A percentile compares a stretch with the other conserved stretches of the same genome.
These are phyloP conservation scores for Zoysia japonica DNA, from an alignment of 176 grass and related monocot species.

Conservation along the genomic window DNA sequence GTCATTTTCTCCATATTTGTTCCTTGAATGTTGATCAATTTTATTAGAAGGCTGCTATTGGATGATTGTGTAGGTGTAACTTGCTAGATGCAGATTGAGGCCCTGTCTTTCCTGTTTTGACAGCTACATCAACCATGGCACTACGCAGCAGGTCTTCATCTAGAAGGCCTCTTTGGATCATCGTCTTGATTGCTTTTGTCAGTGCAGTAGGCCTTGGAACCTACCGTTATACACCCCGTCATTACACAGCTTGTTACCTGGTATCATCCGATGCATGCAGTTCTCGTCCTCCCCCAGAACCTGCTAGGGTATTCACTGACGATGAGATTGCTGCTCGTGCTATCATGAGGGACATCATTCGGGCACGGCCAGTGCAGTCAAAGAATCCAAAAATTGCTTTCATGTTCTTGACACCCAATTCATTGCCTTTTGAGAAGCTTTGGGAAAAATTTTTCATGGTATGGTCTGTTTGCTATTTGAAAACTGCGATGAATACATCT, in stretches of 20 bases:
- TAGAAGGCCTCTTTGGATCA: conserved; percentile 77
- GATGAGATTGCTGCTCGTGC: conserved; percentile 72
- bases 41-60: conserved; percentile 32
- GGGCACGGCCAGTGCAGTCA: conserved; percentile 45
- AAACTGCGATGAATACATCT: conserved; percentile 8
- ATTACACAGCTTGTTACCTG: conserved; percentile 72
- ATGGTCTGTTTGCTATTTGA: conserved; percentile 22
- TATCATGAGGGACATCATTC: conserved; percentile 75
- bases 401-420: conserved; percentile 95
- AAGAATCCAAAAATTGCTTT: conserved; percentile 98
- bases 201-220: conserved; percentile 53
- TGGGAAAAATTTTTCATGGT: conserved; percentile 99
- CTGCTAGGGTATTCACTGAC: conserved; percentile 78
- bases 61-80: conserved; percentile 32
- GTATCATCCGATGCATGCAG: conserved; percentile 72
- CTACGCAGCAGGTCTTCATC: conserved; percentile 62
- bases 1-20: conserved; percentile 2
- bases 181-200: conserved; percentile 68
- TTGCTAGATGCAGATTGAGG: conserved; percentile 59
- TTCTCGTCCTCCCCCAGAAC: conserved; percentile 67
- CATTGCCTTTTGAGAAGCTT: conserved; percentile 93
- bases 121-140: conserved; percentile 48
- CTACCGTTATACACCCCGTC: conserved; percentile 75
- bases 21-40: conserved; percentile 4
- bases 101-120: conserved; percentile 27